Conservation (phyloP, 352 stramenopile species). For the Elongisporangium anandrum region DNA sequence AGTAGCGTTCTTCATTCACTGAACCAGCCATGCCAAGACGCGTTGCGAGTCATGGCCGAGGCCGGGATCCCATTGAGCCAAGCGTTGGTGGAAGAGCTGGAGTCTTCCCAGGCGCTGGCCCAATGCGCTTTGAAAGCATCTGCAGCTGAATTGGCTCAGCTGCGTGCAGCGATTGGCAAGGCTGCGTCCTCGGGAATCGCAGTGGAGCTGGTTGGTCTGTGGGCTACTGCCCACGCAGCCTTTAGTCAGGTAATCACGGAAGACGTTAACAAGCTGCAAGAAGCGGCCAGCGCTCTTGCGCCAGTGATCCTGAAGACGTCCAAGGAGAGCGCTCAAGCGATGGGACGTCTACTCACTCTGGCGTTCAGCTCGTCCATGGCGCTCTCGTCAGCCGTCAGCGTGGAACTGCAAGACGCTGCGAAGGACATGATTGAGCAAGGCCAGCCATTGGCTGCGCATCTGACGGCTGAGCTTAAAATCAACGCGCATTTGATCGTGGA, state of each 20-base stretch:
- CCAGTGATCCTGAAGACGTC: constrained; percentile 8
- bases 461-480: constrained; percentile 5
- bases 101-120: not conserved
- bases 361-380: constrained; percentile 19
- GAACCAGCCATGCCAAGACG: not conserved
- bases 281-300: not conserved
- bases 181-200: constrained; percentile 8
- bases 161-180: constrained; percentile 18
- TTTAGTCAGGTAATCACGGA: constrained; percentile 18
- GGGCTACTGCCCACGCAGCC: constrained; percentile 19
- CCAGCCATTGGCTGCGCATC: constrained; percentile 3
- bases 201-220: constrained; percentile 24
- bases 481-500: constrained; percentile 9
- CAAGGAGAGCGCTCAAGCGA: constrained; percentile 11
- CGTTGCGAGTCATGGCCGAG: not conserved
- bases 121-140: not conserved
- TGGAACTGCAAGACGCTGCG: constrained; percentile 24
- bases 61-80: not conserved
- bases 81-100: not conserved
- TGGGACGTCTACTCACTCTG: constrained; percentile 17
- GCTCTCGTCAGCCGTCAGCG: constrained; percentile 15
- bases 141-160: constrained; percentile 8
- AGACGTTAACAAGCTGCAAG: constrained; percentile 5
- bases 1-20: not conserved
- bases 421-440: constrained; percentile 17